Conservation (phyloP, 495 filamentous ascomycete genomes). For the Xylaria castorea region DNA sequence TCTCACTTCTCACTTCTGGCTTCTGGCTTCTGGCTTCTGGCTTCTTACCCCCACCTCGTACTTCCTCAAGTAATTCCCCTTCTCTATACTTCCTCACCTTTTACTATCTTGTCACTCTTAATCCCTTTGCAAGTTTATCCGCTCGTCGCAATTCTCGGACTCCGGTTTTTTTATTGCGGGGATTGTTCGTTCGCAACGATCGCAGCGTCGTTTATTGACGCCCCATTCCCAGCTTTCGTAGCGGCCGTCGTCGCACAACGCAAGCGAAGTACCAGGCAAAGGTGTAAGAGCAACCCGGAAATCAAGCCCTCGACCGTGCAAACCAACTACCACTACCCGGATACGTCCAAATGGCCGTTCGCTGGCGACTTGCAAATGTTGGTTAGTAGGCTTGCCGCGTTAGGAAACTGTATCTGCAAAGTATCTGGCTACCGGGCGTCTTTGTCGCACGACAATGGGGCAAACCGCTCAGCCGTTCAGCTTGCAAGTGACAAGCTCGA, state of each 20-base stretch:
- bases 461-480: not conserved
- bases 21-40: constrained; percentile 4
- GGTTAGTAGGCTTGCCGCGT: not conserved
- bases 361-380: not conserved
- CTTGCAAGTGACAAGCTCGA: not conserved
- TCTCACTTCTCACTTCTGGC: constrained; percentile 11
- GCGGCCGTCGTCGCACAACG: constrained; percentile 10
- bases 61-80: not conserved
- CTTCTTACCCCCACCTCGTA: constrained; percentile 23
- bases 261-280: constrained; percentile 12
- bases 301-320: constrained; percentile 17
- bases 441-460: constrained; percentile 4
- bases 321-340: not conserved
- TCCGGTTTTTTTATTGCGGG: not conserved
- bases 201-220: not conserved
- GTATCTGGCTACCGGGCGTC: constrained; percentile 1
- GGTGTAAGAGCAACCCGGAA: not conserved
- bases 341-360: not conserved
- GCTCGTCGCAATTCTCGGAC: not conserved
- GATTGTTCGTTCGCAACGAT: constrained; percentile 4
- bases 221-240: not conserved
- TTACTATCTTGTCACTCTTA: not conserved
- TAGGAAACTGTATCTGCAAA: constrained; percentile 4
- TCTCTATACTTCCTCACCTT: not conserved
- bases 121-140: too few species aligned